A percentile compares a stretch with the other conserved stretches of the same genome.
These are phyloP conservation scores for Nigrospora osmanthi DNA, from an alignment of 2,329 filamentous ascomycete species.

Conservation along the genomic window DNA sequence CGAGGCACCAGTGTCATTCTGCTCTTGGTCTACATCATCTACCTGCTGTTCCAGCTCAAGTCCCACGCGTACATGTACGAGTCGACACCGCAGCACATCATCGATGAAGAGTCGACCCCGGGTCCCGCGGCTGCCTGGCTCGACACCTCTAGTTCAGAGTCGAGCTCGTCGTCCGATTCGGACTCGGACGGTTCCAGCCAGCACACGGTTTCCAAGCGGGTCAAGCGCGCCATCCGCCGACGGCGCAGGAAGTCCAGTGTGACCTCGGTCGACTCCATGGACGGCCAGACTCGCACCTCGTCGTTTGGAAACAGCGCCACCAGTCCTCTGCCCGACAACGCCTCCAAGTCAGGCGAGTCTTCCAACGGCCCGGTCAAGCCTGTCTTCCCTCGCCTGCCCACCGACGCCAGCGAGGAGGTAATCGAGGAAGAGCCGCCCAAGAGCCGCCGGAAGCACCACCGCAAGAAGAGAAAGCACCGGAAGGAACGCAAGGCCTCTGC, in stretches of 20 bases:
- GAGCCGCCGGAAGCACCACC: slow-evolving; percentile 23
- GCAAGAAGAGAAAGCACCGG: slow-evolving; percentile 35
- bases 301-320: slow-evolving; percentile 31
- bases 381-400: slow-evolving; percentile 25
- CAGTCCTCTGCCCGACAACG: slow-evolving; percentile 26
- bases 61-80: slow-evolving; percentile 89
- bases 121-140: slow-evolving; percentile 78
- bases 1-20: slow-evolving; percentile 82
- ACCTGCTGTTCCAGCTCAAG: slow-evolving; percentile 85
- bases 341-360: slow-evolving; percentile 26
- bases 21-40: slow-evolving; percentile 73
- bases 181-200: slow-evolving; percentile 64
- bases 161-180: slow-evolving; percentile 48
- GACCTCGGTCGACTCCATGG: slow-evolving; percentile 54
- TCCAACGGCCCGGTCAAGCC: slow-evolving; percentile 20
- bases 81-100: slow-evolving; percentile 84
- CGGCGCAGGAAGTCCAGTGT: slow-evolving; percentile 71
- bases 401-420: slow-evolving; percentile 34
- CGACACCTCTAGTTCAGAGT: slow-evolving; percentile 57
- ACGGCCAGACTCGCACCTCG: slow-evolving; percentile 26
- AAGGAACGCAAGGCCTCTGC: slow-evolving; percentile 17
- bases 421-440: slow-evolving; percentile 33
- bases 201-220: slow-evolving; percentile 62
- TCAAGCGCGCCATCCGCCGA: slow-evolving; percentile 68
- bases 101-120: slow-evolving; percentile 84